These are phyloP conservation scores for Monilinia polystroma DNA, from an alignment of 2,329 filamentous ascomycete genomes.

Conservation along the genomic window DNA sequence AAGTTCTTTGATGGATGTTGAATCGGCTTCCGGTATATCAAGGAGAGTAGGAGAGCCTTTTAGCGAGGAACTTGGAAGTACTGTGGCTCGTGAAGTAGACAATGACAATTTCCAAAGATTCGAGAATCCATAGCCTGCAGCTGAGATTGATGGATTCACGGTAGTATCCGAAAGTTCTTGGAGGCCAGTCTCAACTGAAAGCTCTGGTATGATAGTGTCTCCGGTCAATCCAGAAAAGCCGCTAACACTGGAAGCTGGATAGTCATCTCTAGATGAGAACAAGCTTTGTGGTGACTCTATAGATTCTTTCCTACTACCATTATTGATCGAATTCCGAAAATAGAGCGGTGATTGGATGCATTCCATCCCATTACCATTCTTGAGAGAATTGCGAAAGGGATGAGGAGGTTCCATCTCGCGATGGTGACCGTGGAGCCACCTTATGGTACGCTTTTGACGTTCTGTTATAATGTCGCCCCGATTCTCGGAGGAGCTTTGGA, in stretches of 20 bases:
- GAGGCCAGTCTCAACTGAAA: not conserved
- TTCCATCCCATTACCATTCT: not conserved
- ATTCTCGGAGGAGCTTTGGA: not conserved
- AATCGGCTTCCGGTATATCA: not conserved
- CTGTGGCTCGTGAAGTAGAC: not conserved
- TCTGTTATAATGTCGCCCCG: too few relatives aligned
- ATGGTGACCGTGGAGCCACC: not conserved
- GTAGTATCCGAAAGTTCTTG: not conserved
- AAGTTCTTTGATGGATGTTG: not conserved
- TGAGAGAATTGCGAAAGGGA: not conserved
- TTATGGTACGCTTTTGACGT: not conserved
- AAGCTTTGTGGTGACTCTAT: not conserved
- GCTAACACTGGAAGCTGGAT: not conserved
- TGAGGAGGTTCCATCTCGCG: too few relatives aligned
- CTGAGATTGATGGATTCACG: not conserved
- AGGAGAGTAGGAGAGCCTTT: not conserved
- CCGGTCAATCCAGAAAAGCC: not conserved
- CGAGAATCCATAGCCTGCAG: not conserved
- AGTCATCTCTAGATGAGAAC: not conserved
- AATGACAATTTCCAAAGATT: not conserved
- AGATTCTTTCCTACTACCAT: conserved; percentile 1
- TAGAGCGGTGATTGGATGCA: too few relatives aligned
- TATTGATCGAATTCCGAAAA: too few relatives aligned
- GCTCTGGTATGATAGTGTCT: not conserved
- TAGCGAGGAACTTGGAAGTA: not conserved